Base-by-base conservation (phyloP, 805 yeast genomes). In the Candida loeiensis region DNA sequence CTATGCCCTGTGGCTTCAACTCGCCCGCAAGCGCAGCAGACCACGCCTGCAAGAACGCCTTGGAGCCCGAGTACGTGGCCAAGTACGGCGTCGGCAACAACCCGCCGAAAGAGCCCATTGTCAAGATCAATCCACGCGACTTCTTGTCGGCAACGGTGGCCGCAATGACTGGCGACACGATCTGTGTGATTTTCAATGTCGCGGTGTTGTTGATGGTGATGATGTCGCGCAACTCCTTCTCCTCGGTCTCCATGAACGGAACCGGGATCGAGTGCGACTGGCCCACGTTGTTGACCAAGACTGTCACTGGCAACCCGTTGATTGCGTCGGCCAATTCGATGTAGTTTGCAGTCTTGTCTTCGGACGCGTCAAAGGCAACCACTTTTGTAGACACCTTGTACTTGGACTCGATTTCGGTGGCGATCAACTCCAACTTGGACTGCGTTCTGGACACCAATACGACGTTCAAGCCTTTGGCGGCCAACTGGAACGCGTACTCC, bases 51-150 rank as follows among this genome's bases (percentile, higher is more conserved):
- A 93, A 73, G 63, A 93, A 93, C 5, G 95, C 88, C 69, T 93
- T 93, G 34, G 97, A 88, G 17, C 99, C 99, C 14, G 97, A 85
- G 69, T 93, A 93, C 8, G 90, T 85, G 14, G 98, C 95, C 52
- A 93, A 74, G 51, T 80, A 74, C 16, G 99, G 98, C 9, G 96
- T 82, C 41, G 99, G 98, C 34, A 87, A 71, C 50, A 90, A 73
- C 3, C 98, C 99, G 39, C 96, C 95, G 58, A 93, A 91, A 3
- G 98, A 91, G 33, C 98, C 97, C 96, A 93, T 87, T 21, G 93
- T 89, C 51, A 93, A 71, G 44, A 93, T 77, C 54, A 93, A 74
- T 28, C 95, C 96, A 46, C 77, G 75, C n/a, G 62, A 48, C 19
- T 62, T 58, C 43, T 70, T 66, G 17, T 58, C 51, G 30, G 66